Evolutionary conservation across 495 filamentous ascomycete genomes (phyloP).

Genomic region (Penicillium goetzii): DNA sequence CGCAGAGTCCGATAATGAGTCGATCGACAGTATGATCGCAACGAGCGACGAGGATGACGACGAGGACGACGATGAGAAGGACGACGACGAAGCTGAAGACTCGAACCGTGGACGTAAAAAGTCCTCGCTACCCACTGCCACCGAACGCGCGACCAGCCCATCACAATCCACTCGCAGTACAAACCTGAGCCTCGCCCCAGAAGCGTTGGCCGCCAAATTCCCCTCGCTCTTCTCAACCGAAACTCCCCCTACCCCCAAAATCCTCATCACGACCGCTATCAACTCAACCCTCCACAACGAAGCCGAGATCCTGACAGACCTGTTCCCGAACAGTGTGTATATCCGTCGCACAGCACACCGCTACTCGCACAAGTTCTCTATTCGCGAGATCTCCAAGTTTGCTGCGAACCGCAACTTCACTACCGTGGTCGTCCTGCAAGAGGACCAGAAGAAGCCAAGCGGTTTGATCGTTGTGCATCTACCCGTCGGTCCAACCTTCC

Average conservation of each 20-base stretch:
- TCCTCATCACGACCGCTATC: constrained; percentile 86
- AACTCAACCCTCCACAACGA: constrained; percentile 84
- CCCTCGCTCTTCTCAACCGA: constrained; percentile 77
- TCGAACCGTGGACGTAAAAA: constrained; percentile 41
- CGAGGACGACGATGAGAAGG: constrained; percentile 40
- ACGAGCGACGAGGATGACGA: constrained; percentile 54
- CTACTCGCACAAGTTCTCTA: constrained; percentile 81
- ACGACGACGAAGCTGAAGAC: constrained; percentile 35
- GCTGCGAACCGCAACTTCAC: constrained; percentile 81
- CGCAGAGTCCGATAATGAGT: constrained; percentile 60
- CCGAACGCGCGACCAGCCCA: constrained; percentile 58
- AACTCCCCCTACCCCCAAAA: constrained; percentile 64
- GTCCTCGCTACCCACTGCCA: constrained; percentile 47
- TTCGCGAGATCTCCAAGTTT: constrained; percentile 87
- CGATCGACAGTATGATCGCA: constrained; percentile 72
- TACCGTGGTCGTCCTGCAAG: constrained; percentile 75
- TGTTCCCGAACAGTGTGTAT: constrained; percentile 89
- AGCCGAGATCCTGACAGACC: constrained; percentile 70
- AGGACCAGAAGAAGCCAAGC: constrained; percentile 79
- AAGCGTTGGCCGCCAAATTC: constrained; percentile 72
- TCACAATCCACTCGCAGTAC: constrained; percentile 69
- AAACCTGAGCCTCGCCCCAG: constrained; percentile 71
- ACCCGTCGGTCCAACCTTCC: constrained; percentile 83
- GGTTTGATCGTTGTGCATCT: constrained; percentile 82
- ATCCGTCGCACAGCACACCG: constrained; percentile 80